Evolutionary conservation across 345 rosid genomes (phyloP), one percentile per base, ranked within the genome.

Genomic region (Melastoma malabathricum): DNA sequence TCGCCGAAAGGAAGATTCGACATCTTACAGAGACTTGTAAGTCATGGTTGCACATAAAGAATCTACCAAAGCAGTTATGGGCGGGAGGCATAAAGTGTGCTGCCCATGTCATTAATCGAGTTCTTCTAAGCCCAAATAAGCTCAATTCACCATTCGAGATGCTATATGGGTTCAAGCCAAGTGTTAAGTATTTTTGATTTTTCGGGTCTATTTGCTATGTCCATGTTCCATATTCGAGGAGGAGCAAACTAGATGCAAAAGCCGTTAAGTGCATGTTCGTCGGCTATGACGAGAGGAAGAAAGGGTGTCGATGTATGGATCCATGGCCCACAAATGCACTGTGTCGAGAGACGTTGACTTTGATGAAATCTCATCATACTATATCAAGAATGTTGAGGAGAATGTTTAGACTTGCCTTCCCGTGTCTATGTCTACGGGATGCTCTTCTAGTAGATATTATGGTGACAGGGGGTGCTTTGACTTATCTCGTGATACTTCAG

Each of bases 261-360:
- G 3, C 17, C 0, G 23, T 18, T 10, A 9, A 18, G 18, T 47
- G 1, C 12, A 5, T 6, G 7, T 12, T 16, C 19, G 19, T 16
- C 48, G 3, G 9, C 48, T 6, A 17, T 13, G 1, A 16, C 16
- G n/a, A 16, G 16, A 10, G 18, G 2, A 60, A 18, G 54, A 72
- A 64, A 39, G 34, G 57, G 0, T 67, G 29, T 47, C 54, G 38
- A 14, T 69, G 54, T 13, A 47, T 71, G 64, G 60, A 72, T 58
- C 55, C n/a, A 41, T 0, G 4, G 64, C 34, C 15, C 50, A 64
- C 5, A 55, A 13, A 13, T 39, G 19, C 27, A 0, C 10, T 4
- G 18, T 50, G 6, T 68, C 51, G 1, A 4, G 19, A 13, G 54
- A 64, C 48, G 44, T 71, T 16, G 50, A 64, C 15, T 57, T 67